Base-by-base conservation (phyloP, 306 rosid genomes). In the Arachis hypogaea region DNA sequence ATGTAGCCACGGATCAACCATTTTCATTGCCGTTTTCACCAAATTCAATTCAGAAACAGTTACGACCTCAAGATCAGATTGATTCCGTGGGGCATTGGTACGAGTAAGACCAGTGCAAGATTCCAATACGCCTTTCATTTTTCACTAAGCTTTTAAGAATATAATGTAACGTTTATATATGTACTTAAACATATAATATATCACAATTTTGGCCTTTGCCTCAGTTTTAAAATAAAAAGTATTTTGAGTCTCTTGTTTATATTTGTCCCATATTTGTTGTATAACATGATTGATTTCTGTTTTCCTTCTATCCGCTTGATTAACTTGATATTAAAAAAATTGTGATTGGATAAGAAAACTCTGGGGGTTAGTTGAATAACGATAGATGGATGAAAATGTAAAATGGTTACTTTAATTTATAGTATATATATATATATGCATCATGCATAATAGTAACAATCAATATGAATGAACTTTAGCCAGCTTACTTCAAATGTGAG, bases 31-130 rank as follows among this genome's bases (percentile, higher is more conserved):
- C 86, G 1, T 89, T 89, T 63, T 82, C 96, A 0, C 69, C 88
- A 22, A 83, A 42, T 77, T 89, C 92, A 2, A 82, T 87, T 76
- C 85, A 78, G 59, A 87, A 82, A 73, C 93, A 84, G 28, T 80
- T 86, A 51, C 88, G 83, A 69, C 83, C 82, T 9, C 94, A 83
- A 64, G 91, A 86, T 54, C 86, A 77, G 71, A 80, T 85, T 63
- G 87, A 85, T 77, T 80, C 87, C 7, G 45, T 82, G 71, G 82
- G 82, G 58, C 82, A 79, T 62, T 82, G 86, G 89, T 82, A 73
- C 8, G 83, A 79, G 69, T 79, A 81, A 82, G 71, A 46, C 54
- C 61, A 33, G 38, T 33, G 38, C 38, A 63, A 71, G 11, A 60
- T 73, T 73, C 54, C 46, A 4, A 42, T 56, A 64, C 58, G 59